Base-by-base conservation (phyloP, 345 rosid genomes). In the Litchi chinensis region DNA sequence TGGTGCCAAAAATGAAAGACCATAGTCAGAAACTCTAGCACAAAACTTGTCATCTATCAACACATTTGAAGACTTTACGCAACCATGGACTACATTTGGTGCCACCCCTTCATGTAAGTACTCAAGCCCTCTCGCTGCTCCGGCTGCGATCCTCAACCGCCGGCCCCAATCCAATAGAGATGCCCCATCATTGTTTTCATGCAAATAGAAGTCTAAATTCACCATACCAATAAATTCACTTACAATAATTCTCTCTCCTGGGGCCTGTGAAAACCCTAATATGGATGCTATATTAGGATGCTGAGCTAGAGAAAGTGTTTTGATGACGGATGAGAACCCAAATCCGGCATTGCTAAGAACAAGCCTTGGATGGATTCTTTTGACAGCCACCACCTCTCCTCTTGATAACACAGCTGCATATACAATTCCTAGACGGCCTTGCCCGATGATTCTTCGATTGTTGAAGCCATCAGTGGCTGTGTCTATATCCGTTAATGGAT, bases 241-340 rank as follows among this genome's bases (percentile, higher is more conserved):
- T 0, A 92, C 87, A 4, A 95, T 69, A 64, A 95, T 86, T 66
- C 98, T 88, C 80, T 95, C 98, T 0, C 94, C 98, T 0, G 98
- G 98, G n/a, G 95, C 98, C 68, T 95, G 94, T 0, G 97, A 89
- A 62, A 82, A 85, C 28, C 98, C 98, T 56, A 90, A 5, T 11
- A 95, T 83, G 5, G 93, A 81, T 0, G 92, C 97, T 77, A 92
- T 75, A 75, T 93, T 86, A 0, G 89, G 93, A 67, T 95, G 98
- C 0, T 79, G 87, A 2, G 93, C 89, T 62, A 86, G 83, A 54
- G 98, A 92, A 19, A 95, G 90, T 13, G 91, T 73, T 78, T 87
- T 92, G 32, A 93, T 73, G 19, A 86, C 85, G 1, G 95, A 79
- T 8, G 88, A 77, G 56, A 95, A 95, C 67, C 91, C 93, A 16